A percentile compares a stretch with the other conserved stretches of the same genome.
These are phyloP conservation scores for Tolypocladium tundrense DNA, from an alignment of 2,329 filamentous ascomycete species.

Conservation along the genomic window DNA sequence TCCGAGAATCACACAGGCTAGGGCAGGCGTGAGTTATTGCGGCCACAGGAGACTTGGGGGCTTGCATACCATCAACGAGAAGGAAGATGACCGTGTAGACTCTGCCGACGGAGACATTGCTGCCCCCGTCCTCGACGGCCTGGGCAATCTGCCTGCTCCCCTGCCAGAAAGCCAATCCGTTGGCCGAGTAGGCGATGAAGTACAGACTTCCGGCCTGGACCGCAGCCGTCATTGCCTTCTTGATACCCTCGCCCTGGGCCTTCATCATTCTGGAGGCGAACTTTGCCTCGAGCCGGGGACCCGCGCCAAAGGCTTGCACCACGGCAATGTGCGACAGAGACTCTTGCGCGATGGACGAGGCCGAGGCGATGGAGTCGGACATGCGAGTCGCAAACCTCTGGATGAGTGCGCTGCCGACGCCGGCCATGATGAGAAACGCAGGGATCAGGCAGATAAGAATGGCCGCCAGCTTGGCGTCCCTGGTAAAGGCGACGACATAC, in stretches of 20 bases:
- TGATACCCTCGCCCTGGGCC: constrained; percentile 41
- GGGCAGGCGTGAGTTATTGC: neutral
- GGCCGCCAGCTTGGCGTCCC: constrained; percentile 49
- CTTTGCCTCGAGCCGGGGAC: constrained; percentile 45
- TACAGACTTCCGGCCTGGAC: constrained; percentile 52
- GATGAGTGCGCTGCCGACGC: constrained; percentile 43
- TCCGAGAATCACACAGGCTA: constrained; percentile 50
- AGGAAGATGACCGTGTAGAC: constrained; percentile 56
- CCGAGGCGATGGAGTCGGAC: constrained; percentile 43
- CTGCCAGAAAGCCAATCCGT: constrained; percentile 59
- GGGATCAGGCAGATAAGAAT: constrained; percentile 55
- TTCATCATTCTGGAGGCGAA: constrained; percentile 42
- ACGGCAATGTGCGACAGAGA: constrained; percentile 49
- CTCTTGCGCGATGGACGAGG: constrained; percentile 53
- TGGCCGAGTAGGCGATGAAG: constrained; percentile 58
- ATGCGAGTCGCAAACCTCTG: constrained; percentile 39
- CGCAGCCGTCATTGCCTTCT: constrained; percentile 47
- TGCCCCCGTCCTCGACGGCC: constrained; percentile 21
- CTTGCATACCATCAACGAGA: constrained; percentile 43
- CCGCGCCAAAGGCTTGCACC: constrained; percentile 54
- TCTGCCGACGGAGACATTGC: constrained; percentile 29
- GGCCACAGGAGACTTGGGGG: too few relatives aligned
- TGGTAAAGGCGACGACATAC: constrained; percentile 57
- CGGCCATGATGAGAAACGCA: constrained; percentile 49
- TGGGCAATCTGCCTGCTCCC: constrained; percentile 43